Conservation (phyloP, 805 yeast genomes). For the Saccharomycopsis synnaedendra region DNA sequence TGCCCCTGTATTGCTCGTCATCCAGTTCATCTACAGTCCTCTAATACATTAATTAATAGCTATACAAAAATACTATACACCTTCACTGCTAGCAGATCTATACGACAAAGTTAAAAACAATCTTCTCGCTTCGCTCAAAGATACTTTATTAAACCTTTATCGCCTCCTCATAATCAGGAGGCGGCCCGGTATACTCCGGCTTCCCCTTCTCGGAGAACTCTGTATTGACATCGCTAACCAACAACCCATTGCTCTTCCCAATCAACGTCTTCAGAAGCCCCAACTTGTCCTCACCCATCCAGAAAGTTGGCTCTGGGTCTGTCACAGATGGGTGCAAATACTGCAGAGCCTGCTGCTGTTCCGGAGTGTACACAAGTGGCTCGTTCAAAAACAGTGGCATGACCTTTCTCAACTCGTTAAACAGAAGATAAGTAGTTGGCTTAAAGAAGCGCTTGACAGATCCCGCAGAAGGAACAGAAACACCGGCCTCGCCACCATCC, state of each 20-base stretch:
- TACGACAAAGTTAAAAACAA: neutral
- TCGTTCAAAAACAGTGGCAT: slow-evolving; percentile 28
- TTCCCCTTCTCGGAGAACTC: slow-evolving; percentile 46
- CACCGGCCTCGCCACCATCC: neutral
- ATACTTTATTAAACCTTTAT: slow-evolving; percentile 19
- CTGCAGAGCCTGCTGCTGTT: slow-evolving; percentile 27
- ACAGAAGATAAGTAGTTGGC: slow-evolving; percentile 31
- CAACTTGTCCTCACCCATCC: slow-evolving; percentile 61
- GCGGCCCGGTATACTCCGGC: slow-evolving; percentile 45
- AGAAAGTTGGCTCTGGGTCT: slow-evolving; percentile 49
- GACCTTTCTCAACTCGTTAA: slow-evolving; percentile 27
- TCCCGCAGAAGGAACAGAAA: slow-evolving; percentile 3
- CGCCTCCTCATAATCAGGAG: slow-evolving; percentile 56
- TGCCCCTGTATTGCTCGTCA: too few relatives aligned
- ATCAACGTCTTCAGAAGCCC: slow-evolving; percentile 56
- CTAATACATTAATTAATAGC: too few relatives aligned
- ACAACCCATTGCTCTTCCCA: slow-evolving; percentile 42
- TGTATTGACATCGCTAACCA: slow-evolving; percentile 48
- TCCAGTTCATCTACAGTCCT: too few relatives aligned
- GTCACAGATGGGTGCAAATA: slow-evolving; percentile 47
- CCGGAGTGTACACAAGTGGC: slow-evolving; percentile 17
- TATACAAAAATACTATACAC: too few relatives aligned
- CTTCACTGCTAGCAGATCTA: neutral
- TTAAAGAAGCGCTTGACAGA: slow-evolving; percentile 27
- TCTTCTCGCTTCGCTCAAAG: neutral